Conservation (phyloP, 2,329 filamentous ascomycete genomes). For the Pseudopyrenochaeta lycopersici region DNA sequence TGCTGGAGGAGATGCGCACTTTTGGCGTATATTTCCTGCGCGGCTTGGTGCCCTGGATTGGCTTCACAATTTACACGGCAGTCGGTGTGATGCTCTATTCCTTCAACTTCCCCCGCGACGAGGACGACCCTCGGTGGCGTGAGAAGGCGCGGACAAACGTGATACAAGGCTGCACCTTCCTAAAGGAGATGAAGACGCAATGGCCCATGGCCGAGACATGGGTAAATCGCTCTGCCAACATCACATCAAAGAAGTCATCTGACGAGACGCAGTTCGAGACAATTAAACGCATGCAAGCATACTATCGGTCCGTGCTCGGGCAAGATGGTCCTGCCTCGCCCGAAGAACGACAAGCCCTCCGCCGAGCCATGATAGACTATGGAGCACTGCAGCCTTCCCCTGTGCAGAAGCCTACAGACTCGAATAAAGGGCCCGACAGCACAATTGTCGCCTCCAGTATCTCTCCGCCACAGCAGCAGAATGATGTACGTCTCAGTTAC, state of each 20-base stretch:
- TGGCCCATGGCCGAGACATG: constrained; percentile 54
- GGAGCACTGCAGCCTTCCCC: constrained; percentile 51
- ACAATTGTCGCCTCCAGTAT: constrained; percentile 17
- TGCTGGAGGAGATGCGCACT: constrained; percentile 53
- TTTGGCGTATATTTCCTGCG: constrained; percentile 53
- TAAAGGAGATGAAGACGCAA: constrained; percentile 53
- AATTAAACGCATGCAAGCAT: constrained; percentile 54
- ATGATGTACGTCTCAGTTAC: neutral
- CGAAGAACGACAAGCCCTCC: constrained; percentile 48
- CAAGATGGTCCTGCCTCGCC: constrained; percentile 47
- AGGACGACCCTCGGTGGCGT: constrained; percentile 45
- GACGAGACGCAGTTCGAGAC: constrained; percentile 45
- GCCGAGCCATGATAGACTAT: constrained; percentile 52
- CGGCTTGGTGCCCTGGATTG: constrained; percentile 53
- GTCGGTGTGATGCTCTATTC: constrained; percentile 53
- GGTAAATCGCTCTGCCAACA: constrained; percentile 22
- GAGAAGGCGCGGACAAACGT: constrained; percentile 45
- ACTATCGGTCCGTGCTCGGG: constrained; percentile 47
- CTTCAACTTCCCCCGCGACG: constrained; percentile 48
- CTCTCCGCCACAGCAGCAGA: constrained; percentile 6
- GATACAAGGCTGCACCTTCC: constrained; percentile 47
- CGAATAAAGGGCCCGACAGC: constrained; percentile 21
- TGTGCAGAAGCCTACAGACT: constrained; percentile 45
- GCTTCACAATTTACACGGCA: constrained; percentile 53
- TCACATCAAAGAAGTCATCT: neutral